Base-by-base conservation (phyloP, 768 basidiomycete genomes). In the Mycena olivaceomarginata region DNA sequence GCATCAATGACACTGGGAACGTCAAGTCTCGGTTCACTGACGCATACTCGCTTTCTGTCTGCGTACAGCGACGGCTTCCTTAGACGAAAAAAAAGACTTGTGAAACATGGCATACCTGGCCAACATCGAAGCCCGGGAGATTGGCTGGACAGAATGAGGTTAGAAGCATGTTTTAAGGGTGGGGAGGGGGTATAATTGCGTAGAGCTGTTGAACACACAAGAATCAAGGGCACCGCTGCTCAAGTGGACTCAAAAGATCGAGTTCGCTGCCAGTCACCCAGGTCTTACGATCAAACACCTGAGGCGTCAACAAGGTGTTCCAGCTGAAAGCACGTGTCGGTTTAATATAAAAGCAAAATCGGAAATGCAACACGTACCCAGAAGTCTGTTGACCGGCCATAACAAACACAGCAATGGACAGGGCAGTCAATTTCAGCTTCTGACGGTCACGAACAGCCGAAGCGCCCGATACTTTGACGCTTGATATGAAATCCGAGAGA, bases 41-140 rank as follows among this genome's bases (percentile, higher is more conserved):
- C 15, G 70, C 48, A 39, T 48, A 71, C 2, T 60, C 70, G 40
- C 60, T 64, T 31, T 51, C 70, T 13, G 70, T 62, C 40, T n/a
- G n/a, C n/a, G n/a, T n/a, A n/a, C n/a, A n/a, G n/a, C n/a, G n/a
- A n/a, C n/a, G n/a, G n/a, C n/a, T n/a, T n/a, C n/a, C n/a, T n/a
- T n/a, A n/a, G n/a, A n/a, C n/a, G n/a, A n/a, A n/a, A n/a, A n/a
- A n/a, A n/a, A n/a, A n/a, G n/a, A n/a, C n/a, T n/a, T n/a, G n/a
- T n/a, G n/a, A n/a, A n/a, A n/a, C n/a, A n/a, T n/a, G n/a, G n/a
- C n/a, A n/a, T n/a, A n/a, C n/a, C n/a, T 71, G 60, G 18, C 70
- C 60, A 9, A 51, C 37, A 2, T 15, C 39, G 16, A 71, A 71
- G 5, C 16, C 45, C 8, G 25, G 11, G 31, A 59, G 68, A 16